Percentiles rank a stretch among this genome's conserved stretches.
Conservation (phyloP, 768 basidiomycete species). For the Lanmaoa rubissima region DNA sequence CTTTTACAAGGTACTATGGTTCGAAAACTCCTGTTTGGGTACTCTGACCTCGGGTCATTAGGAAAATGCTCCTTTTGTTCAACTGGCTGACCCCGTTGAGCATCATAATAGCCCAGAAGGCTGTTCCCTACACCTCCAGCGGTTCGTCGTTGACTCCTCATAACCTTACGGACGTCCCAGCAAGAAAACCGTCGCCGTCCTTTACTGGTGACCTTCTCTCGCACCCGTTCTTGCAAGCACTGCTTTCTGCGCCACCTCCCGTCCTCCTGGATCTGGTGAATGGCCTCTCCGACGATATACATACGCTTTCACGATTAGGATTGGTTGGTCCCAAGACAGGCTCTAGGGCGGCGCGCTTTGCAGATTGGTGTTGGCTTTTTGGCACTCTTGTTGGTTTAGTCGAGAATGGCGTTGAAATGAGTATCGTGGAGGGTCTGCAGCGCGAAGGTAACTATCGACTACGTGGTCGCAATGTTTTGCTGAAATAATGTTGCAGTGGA, state of each 20-base stretch:
- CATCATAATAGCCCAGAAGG: slow-evolving; percentile 66
- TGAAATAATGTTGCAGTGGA: slow-evolving; percentile 49
- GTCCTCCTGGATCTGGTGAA: slow-evolving; percentile 77
- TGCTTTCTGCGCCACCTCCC: slow-evolving; percentile 80
- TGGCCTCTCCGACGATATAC: slow-evolving; percentile 74
- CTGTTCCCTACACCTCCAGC: slow-evolving; percentile 54
- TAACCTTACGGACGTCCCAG: slow-evolving; percentile 12
- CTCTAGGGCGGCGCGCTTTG: slow-evolving; percentile 66
- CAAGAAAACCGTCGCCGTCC: slow-evolving; percentile 3
- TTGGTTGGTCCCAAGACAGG: slow-evolving; percentile 64
- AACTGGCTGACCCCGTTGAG: slow-evolving; percentile 82
- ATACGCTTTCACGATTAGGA: slow-evolving; percentile 71
- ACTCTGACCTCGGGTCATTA: slow-evolving; percentile 29
- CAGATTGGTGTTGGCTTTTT: slow-evolving; percentile 87
- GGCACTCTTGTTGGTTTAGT: slow-evolving; percentile 78
- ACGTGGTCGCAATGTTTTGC: neutral
- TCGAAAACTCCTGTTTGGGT: neutral
- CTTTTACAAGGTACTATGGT: slow-evolving; percentile 56
- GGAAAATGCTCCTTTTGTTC: slow-evolving; percentile 79
- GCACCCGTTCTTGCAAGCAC: slow-evolving; percentile 67
- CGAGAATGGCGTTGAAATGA: slow-evolving; percentile 78
- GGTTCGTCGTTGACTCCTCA: slow-evolving; percentile 27
- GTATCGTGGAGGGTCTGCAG: slow-evolving; percentile 62
- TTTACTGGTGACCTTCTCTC: slow-evolving; percentile 28
- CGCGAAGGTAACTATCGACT: slow-evolving; percentile 49